These are phyloP conservation scores for Ochromonas danica DNA, from an alignment of 108 stramenopile genomes.

Conservation along the genomic window DNA sequence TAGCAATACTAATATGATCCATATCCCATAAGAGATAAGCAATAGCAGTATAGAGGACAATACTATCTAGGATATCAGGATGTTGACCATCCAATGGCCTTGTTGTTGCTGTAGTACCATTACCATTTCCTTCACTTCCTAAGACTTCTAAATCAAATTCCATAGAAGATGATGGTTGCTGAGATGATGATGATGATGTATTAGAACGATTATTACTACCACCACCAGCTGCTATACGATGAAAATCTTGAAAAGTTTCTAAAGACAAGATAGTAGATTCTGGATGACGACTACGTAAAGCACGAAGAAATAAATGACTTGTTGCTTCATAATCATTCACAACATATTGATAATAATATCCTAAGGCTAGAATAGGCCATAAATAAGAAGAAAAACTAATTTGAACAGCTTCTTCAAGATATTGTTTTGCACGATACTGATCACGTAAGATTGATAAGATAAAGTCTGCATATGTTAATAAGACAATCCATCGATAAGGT, in stretches of 20 bases:
- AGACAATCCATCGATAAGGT: background rate
- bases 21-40: background rate
- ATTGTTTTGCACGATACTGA: background rate
- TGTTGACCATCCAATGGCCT: too few species aligned
- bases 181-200: too few species aligned
- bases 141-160: too few species aligned
- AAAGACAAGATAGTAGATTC: too few species aligned
- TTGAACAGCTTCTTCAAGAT: background rate
- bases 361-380: background rate
- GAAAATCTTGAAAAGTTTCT: too few species aligned
- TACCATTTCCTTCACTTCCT: too few species aligned
- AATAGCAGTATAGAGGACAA: background rate
- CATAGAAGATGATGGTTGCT: too few species aligned
- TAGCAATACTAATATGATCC: background rate
- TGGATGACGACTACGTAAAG: background rate
- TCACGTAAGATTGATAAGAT: background rate
- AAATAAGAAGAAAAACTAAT: background rate
- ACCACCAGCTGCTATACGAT: too few species aligned
- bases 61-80: too few species aligned
- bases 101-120: too few species aligned
- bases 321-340: background rate
- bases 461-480: background rate
- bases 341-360: background rate
- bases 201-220: too few species aligned
- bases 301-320: background rate